Evolutionary conservation across 208 protist genomes (phyloP).

Genomic region (Acanthamoeba triangularis): DNA sequence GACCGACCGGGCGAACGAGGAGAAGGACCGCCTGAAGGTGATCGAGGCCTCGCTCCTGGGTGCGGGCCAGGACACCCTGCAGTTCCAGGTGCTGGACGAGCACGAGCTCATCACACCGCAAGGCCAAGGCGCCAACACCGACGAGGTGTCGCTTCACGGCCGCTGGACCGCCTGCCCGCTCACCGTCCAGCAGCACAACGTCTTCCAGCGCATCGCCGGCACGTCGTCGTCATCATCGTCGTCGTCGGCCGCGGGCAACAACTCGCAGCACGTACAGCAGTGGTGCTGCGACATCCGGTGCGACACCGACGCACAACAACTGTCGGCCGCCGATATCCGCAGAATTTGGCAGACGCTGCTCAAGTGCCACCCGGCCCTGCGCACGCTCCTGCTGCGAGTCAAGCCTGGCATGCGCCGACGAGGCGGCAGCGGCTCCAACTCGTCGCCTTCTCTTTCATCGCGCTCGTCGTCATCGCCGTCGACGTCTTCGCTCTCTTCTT

Average conservation of each 20-base stretch:
- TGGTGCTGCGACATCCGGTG: background rate
- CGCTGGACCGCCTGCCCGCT: background rate
- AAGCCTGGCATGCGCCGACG: background rate
- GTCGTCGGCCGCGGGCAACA: background rate
- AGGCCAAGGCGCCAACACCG: background rate
- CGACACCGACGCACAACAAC: background rate
- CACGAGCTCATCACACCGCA: constrained; percentile 9
- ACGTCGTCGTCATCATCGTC: too few species aligned
- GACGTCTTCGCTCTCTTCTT: background rate
- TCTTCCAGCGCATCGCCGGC: background rate
- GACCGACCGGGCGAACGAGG: background rate
- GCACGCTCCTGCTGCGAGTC: constrained; percentile 24
- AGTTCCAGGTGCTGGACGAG: constrained; percentile 27
- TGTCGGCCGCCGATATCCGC: background rate
- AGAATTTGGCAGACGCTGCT: background rate
- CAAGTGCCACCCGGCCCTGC: background rate
- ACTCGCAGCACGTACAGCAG: background rate
- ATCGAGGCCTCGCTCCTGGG: background rate
- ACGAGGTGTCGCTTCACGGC: background rate
- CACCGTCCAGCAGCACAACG: constrained; percentile 13
- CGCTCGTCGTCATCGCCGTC: background rate
- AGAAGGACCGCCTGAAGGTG: constrained; percentile 5
- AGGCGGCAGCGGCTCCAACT: background rate
- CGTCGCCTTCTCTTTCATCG: background rate
- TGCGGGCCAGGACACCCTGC: background rate